Percentiles rank a stretch among this genome's conserved stretches.
Evolutionary conservation across 345 rosid genomes (phyloP).

Genomic region (Fremontodendron californicum): DNA sequence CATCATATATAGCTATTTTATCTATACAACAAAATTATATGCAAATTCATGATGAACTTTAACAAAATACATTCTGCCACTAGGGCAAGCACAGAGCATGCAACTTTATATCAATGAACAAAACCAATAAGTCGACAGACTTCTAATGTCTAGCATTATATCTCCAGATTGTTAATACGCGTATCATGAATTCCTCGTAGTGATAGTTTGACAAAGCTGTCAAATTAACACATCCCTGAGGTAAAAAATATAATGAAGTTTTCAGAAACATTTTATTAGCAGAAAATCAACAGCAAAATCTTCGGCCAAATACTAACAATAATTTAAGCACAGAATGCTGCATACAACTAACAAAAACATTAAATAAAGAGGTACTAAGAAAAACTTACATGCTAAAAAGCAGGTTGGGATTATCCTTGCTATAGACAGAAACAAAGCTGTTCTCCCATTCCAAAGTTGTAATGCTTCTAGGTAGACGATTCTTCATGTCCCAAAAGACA

Average conservation of each 20-base stretch:
- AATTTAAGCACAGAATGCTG: background rate
- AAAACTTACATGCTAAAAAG: constrained; percentile 95
- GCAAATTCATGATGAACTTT: background rate
- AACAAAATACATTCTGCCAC: background rate
- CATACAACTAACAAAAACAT: background rate
- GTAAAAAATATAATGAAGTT: background rate
- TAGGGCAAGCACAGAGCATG: background rate
- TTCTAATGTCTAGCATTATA: background rate
- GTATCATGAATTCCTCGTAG: constrained; percentile 19
- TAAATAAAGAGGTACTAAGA: background rate
- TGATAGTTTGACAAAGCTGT: background rate
- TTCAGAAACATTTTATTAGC: background rate
- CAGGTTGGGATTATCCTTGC: constrained; percentile 99
- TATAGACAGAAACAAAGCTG: constrained; percentile 95
- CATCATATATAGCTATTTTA: background rate
- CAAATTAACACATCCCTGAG: background rate
- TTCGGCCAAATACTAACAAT: background rate
- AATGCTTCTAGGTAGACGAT: constrained; percentile 96
- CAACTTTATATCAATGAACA: background rate
- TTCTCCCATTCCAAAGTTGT: constrained; percentile 99
- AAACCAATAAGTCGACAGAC: background rate
- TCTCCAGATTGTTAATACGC: background rate
- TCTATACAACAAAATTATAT: background rate
- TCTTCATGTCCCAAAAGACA: constrained; percentile 99
- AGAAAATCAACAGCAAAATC: background rate